These are phyloP conservation scores for Crassisporium funariophilum DNA, from an alignment of 768 basidiomycete species.

Conservation along the genomic window DNA sequence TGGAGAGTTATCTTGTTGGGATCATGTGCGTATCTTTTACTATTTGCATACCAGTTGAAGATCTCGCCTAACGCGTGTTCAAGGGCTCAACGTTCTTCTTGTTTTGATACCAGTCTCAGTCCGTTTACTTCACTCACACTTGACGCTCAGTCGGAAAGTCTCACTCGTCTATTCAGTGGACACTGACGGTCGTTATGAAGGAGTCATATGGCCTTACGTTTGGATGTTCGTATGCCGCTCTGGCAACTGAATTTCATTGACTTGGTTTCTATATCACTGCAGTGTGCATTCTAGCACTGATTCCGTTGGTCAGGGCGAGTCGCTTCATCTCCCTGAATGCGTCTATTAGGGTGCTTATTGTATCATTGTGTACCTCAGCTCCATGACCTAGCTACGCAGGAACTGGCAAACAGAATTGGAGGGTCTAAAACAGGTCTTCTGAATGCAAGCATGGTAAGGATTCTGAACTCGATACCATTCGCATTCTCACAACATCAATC, in stretches of 20 bases:
- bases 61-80: neutral
- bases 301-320: slow-evolving; percentile 75
- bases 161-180: slow-evolving; percentile 45
- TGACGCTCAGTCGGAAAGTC: slow-evolving; percentile 1
- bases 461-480: neutral
- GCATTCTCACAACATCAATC: slow-evolving; percentile 8
- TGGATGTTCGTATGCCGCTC: slow-evolving; percentile 46
- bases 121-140: slow-evolving; percentile 21
- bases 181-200: slow-evolving; percentile 48
- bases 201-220: slow-evolving; percentile 60
- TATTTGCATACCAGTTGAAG: neutral
- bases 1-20: slow-evolving; percentile 16
- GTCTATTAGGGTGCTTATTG: neutral
- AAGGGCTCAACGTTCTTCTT: slow-evolving; percentile 74
- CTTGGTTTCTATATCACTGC: slow-evolving; percentile 3
- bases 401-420: slow-evolving; percentile 75
- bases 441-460: slow-evolving; percentile 75
- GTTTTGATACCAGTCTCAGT: slow-evolving; percentile 71
- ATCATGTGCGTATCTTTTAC: slow-evolving; percentile 24
- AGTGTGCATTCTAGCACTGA: slow-evolving; percentile 72
- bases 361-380: slow-evolving; percentile 42
- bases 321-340: neutral
- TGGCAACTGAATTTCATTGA: neutral
- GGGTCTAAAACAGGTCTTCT: slow-evolving; percentile 77
- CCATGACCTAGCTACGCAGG: slow-evolving; percentile 75